Evolutionary conservation across 2,329 filamentous ascomycete species (phyloP).

Genomic region (Pseudocercospora fijiensis): DNA sequence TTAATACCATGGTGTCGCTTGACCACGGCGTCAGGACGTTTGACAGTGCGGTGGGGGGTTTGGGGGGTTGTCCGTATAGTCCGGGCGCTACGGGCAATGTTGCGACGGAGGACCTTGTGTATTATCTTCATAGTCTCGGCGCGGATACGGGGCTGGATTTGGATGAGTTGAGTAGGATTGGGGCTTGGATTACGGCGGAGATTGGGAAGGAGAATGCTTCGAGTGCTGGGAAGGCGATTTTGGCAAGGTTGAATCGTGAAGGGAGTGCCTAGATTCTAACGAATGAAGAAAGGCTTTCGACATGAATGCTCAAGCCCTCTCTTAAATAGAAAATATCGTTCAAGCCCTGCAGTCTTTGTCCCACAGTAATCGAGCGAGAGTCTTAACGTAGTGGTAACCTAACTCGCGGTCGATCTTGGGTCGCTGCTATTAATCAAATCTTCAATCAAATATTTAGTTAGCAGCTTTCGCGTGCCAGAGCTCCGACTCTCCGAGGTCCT

Average conservation of each 20-base stretch:
- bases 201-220: constrained; percentile 64
- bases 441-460: neutral
- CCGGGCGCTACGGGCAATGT: constrained; percentile 86
- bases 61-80: constrained; percentile 82
- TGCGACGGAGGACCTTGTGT: constrained; percentile 79
- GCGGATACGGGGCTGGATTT: constrained; percentile 72
- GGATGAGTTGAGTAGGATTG: constrained; percentile 65
- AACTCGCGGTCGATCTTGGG: no score
- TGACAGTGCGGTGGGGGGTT: constrained; percentile 74
- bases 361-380: no score
- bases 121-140: constrained; percentile 70
- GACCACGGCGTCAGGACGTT: constrained; percentile 77
- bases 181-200: constrained; percentile 67
- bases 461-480: neutral
- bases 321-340: no score
- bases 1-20: constrained; percentile 74
- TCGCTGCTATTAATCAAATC: no score
- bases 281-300: no score
- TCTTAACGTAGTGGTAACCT: no score
- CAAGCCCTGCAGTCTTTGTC: no score
- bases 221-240: constrained; percentile 63
- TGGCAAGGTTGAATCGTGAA: constrained; percentile 33
- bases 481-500: neutral
- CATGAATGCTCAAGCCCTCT: no score
- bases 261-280: no score